These are phyloP conservation scores for Blastobotrys terrestris DNA, from an alignment of 805 yeast species.

Conservation along the genomic window DNA sequence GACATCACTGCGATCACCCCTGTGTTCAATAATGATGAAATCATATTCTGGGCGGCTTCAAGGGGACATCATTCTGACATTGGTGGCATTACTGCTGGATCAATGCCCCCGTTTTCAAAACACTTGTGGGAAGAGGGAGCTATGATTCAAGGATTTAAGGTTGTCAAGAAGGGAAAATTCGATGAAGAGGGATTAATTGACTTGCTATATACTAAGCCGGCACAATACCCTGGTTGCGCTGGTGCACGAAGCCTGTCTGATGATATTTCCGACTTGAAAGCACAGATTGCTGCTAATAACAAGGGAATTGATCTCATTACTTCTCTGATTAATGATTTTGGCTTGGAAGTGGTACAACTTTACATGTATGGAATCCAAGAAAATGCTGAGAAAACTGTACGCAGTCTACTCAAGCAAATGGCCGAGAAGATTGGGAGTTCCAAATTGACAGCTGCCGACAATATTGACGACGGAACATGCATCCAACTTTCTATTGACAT, in stretches of 20 bases:
- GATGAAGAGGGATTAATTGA: constrained; percentile 64
- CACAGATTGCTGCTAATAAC: constrained; percentile 84
- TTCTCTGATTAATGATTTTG: constrained; percentile 56
- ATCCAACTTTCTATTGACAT: constrained; percentile 27
- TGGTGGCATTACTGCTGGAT: constrained; percentile 90
- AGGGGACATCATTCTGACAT: constrained; percentile 97
- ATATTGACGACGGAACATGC: constrained; percentile 32
- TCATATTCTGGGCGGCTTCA: constrained; percentile 85
- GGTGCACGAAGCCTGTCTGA: constrained; percentile 83
- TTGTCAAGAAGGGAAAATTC: constrained; percentile 66
- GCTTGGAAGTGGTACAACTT: constrained; percentile 49
- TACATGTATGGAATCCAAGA: constrained; percentile 81
- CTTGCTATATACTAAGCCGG: constrained; percentile 65
- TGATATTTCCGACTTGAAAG: constrained; percentile 76
- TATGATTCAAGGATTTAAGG: constrained; percentile 67
- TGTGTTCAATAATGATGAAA: constrained; percentile 49
- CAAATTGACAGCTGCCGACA: constrained; percentile 24
- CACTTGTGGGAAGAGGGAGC: constrained; percentile 89
- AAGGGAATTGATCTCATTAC: constrained; percentile 69
- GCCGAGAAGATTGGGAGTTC: constrained; percentile 33
- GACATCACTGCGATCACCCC: constrained; percentile 93
- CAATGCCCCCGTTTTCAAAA: constrained; percentile 90
- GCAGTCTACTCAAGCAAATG: constrained; percentile 42
- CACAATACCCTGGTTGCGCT: constrained; percentile 76
- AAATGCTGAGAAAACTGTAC: constrained; percentile 71